Percentiles rank a stretch among this genome's conserved stretches.
These are phyloP conservation scores for Ichthyophthirius multifiliis DNA, from an alignment of 169 alveolate genomes.

Conservation along the genomic window DNA sequence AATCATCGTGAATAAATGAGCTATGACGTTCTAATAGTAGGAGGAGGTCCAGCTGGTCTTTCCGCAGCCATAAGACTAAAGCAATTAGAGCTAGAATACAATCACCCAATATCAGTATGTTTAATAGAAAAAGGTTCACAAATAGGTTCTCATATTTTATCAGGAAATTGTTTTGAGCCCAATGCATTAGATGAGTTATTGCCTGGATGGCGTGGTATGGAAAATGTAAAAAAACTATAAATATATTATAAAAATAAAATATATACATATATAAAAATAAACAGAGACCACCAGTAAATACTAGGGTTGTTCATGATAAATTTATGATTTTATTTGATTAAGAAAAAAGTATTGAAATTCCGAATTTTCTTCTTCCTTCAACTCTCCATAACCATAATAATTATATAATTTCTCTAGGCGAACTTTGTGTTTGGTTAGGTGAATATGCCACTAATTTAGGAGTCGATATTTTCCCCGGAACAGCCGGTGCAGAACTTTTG, in stretches of 20 bases:
- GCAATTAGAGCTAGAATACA: conserved; percentile 41
- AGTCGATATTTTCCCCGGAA: conserved; percentile 85
- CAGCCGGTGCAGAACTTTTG: conserved; percentile 63
- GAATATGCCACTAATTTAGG: conserved; percentile 85
- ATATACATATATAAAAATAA: neutral
- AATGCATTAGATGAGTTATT: conserved; percentile 73
- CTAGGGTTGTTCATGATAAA: conserved; percentile 51
- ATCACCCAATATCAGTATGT: conserved; percentile 63
- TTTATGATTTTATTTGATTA: conserved; percentile 33
- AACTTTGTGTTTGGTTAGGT: conserved; percentile 83
- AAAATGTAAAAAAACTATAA: conserved; percentile 3
- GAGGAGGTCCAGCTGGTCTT: conserved; percentile 90
- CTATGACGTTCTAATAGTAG: conserved; percentile 78
- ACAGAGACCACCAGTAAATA: conserved; percentile 51
- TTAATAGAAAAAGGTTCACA: conserved; percentile 82
- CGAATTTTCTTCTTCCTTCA: conserved; percentile 61
- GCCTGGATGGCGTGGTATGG: conserved; percentile 75
- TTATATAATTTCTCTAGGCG: conserved; percentile 82
- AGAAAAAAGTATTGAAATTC: conserved; percentile 46
- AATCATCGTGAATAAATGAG: conserved; percentile 66
- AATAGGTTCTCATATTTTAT: conserved; percentile 85
- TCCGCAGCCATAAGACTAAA: conserved; percentile 80
- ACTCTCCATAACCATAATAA: conserved; percentile 71
- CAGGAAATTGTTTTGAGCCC: conserved; percentile 87
- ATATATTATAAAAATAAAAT: neutral